Evolutionary conservation across 2,329 filamentous ascomycete genomes (phyloP).

Genomic region (Cladosporium sp.): DNA sequence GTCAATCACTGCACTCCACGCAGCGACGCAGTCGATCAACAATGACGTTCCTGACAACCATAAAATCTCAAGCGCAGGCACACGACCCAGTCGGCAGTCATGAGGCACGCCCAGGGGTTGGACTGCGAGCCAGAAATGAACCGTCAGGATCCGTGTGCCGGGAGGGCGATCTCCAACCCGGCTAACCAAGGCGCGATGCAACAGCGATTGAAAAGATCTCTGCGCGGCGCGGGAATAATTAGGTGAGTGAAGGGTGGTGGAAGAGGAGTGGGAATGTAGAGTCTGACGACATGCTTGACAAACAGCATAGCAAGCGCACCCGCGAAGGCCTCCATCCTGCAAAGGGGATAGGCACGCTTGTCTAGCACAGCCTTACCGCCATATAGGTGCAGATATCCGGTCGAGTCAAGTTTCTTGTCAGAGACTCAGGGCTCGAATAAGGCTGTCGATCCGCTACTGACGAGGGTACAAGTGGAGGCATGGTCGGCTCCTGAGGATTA

Average conservation of each 20-base stretch:
- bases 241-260: background rate
- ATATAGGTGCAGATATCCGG: background rate
- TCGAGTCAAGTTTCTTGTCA: too few species aligned
- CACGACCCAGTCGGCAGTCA: background rate
- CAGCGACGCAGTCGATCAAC: slow-evolving; percentile 2
- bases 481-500: background rate
- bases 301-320: too few species aligned
- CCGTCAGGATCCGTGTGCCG: too few species aligned
- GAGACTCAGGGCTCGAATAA: background rate
- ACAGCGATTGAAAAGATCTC: too few species aligned
- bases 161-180: background rate
- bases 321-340: too few species aligned
- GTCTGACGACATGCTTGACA: background rate
- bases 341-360: background rate
- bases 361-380: background rate
- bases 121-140: too few species aligned
- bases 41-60: slow-evolving; percentile 4
- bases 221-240: background rate
- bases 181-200: background rate
- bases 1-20: slow-evolving; percentile 11
- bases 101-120: background rate
- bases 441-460: background rate
- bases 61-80: background rate
- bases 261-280: background rate
- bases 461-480: too few species aligned